Conservation (phyloP, 495 filamentous ascomycete species). For the Lasiosphaeria miniovina region DNA sequence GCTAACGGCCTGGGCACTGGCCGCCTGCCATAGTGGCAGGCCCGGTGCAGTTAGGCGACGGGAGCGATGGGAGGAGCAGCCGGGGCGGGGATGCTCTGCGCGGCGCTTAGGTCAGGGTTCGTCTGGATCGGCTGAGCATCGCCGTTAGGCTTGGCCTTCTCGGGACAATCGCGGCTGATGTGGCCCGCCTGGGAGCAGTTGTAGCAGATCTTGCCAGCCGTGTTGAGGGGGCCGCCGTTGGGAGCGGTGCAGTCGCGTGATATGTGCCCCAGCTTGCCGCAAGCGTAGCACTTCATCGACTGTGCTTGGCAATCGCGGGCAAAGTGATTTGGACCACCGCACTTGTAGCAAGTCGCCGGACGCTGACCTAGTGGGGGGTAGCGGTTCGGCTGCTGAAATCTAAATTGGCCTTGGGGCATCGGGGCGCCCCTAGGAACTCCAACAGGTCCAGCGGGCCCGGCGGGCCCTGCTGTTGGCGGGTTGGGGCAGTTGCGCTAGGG, state of each 20-base stretch:
- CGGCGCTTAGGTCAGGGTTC: conserved; percentile 27
- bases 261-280: conserved; percentile 97
- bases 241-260: conserved; percentile 96
- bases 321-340: conserved; percentile 97
- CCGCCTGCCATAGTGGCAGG: no score
- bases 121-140: conserved; percentile 32
- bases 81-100: conserved; percentile 25
- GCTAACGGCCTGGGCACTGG: no score
- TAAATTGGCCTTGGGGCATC: no score
- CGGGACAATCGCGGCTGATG: conserved; percentile 91
- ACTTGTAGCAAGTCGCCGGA: conserved; percentile 97
- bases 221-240: conserved; percentile 93
- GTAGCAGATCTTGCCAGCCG: conserved; percentile 97
- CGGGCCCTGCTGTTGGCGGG: conserved; percentile 53
- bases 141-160: conserved; percentile 51
- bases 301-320: conserved; percentile 98
- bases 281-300: conserved; percentile 99
- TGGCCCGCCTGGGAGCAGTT: conserved; percentile 93
- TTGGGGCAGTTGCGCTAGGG: conserved; percentile 78
- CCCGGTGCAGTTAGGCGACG: conserved; percentile 27
- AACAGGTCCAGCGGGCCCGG: conserved; percentile 55
- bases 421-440: neutral
- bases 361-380: conserved; percentile 61
- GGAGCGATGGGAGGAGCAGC: conserved; percentile 28
- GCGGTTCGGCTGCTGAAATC: no score